Conservation (phyloP, 352 stramenopile species). For the Phytophthora tentaculata region DNA sequence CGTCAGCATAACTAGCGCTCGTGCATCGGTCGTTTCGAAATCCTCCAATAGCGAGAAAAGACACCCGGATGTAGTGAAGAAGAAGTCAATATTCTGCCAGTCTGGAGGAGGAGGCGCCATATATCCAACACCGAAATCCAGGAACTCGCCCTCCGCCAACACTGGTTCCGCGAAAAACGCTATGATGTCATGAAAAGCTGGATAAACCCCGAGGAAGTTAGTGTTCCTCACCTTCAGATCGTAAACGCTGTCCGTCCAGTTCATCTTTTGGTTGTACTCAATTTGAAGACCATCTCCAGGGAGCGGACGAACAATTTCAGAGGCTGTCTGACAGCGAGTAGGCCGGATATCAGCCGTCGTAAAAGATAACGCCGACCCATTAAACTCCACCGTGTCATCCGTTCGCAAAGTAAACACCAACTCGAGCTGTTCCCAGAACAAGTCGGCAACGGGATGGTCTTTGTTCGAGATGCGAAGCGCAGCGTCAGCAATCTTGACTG, state of each 20-base stretch:
- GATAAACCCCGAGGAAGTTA: slow-evolving; percentile 80
- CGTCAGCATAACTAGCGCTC: slow-evolving; percentile 79
- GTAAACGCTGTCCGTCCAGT: slow-evolving; percentile 80
- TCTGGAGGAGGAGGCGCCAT: slow-evolving; percentile 66
- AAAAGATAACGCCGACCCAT: slow-evolving; percentile 61
- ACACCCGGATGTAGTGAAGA: slow-evolving; percentile 66
- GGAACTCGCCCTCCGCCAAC: slow-evolving; percentile 45
- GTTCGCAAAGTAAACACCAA: slow-evolving; percentile 80
- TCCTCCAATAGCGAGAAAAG: slow-evolving; percentile 87
- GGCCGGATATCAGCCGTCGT: slow-evolving; percentile 70
- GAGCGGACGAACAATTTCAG: slow-evolving; percentile 76
- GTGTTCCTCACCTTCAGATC: slow-evolving; percentile 77
- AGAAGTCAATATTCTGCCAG: slow-evolving; percentile 86
- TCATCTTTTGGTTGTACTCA: slow-evolving; percentile 78
- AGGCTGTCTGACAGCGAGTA: slow-evolving; percentile 51
- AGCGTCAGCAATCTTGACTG: slow-evolving; percentile 77
- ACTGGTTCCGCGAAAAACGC: slow-evolving; percentile 76
- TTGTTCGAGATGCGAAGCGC: slow-evolving; percentile 71
- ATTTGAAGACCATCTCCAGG: slow-evolving; percentile 76
- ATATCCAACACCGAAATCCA: slow-evolving; percentile 71
- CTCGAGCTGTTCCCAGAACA: slow-evolving; percentile 86
- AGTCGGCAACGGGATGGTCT: slow-evolving; percentile 63
- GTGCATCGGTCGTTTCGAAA: slow-evolving; percentile 69
- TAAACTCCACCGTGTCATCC: slow-evolving; percentile 83
- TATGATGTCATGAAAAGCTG: slow-evolving; percentile 64